phyloP scores from a whole-genome alignment of 106 monocot species.

The Allium sativum region DNA sequence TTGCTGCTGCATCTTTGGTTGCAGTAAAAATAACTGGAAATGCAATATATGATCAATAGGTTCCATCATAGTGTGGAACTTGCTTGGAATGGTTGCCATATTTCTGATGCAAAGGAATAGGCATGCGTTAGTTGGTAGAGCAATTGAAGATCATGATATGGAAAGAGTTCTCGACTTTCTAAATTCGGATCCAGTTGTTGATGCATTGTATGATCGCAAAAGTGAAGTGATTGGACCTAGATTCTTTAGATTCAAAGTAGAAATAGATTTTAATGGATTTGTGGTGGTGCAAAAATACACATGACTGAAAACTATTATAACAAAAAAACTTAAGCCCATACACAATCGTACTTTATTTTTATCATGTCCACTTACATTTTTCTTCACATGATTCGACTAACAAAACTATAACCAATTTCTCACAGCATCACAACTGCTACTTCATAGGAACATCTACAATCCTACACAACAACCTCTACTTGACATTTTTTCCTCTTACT shows the following conservation, averaged over 20 bases:
- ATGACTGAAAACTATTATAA: too few species aligned
- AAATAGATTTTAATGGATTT: slow-evolving; percentile 52
- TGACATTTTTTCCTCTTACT: too few species aligned
- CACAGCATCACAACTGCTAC: too few species aligned
- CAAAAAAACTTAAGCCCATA: too few species aligned
- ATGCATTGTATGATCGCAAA: slow-evolving; percentile 96
- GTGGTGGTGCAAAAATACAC: neutral
- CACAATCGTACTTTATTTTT: too few species aligned
- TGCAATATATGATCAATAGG: slow-evolving; percentile 98
- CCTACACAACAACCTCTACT: too few species aligned
- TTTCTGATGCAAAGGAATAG: slow-evolving; percentile 97
- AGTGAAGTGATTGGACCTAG: slow-evolving; percentile 99
- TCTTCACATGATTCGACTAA: too few species aligned
- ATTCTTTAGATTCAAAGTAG: slow-evolving; percentile 99
- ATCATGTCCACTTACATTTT: too few species aligned
- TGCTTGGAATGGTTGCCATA: slow-evolving; percentile 98
- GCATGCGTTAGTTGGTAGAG: slow-evolving; percentile 91
- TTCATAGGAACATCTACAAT: too few species aligned
- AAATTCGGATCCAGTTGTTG: slow-evolving; percentile 97
- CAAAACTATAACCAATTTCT: too few species aligned
- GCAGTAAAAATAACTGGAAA: slow-evolving; percentile 88
- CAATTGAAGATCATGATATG: slow-evolving; percentile 99
- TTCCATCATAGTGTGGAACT: slow-evolving; percentile 85
- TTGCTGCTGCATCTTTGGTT: slow-evolving; percentile 89
- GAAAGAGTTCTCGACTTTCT: slow-evolving; percentile 76